Conservation (phyloP, 78 protist genomes). For the Pigoraptor vietnamica region DNA sequence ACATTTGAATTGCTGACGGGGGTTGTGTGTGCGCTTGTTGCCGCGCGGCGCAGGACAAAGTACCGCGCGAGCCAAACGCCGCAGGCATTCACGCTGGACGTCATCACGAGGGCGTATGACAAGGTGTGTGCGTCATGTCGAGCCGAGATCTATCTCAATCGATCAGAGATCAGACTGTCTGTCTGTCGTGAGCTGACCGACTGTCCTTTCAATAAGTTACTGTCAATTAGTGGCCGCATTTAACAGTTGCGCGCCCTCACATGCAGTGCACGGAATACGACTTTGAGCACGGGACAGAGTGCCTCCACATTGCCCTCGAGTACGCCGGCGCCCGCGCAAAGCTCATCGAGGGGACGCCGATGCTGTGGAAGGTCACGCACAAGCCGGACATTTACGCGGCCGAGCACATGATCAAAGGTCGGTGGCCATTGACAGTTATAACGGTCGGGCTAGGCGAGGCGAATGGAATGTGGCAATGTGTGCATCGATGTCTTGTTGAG, state of each 20-base stretch:
- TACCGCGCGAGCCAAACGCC: slow-evolving; percentile 19
- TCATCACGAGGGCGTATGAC: not conserved
- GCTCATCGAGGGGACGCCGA: not conserved
- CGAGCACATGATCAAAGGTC: slow-evolving; percentile 1
- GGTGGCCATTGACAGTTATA: not conserved
- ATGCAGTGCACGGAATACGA: not conserved
- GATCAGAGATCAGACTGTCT: no score
- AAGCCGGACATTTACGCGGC: slow-evolving; percentile 5
- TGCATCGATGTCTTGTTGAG: not conserved
- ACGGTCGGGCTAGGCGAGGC: no score
- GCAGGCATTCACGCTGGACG: not conserved
- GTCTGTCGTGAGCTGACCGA: not conserved
- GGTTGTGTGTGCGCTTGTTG: not conserved
- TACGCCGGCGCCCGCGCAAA: not conserved
- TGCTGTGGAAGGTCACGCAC: slow-evolving; percentile 10
- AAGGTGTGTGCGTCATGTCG: not conserved
- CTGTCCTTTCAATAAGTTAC: not conserved
- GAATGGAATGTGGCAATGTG: not conserved
- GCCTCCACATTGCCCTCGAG: not conserved
- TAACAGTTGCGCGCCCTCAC: not conserved
- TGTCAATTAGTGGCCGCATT: not conserved
- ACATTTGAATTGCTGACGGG: not conserved
- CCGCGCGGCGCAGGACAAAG: not conserved
- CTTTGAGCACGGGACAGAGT: not conserved
- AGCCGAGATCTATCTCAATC: not conserved